Conservation (phyloP, 192 early-diverging fungal species). For the Coemansia sp. region DNA sequence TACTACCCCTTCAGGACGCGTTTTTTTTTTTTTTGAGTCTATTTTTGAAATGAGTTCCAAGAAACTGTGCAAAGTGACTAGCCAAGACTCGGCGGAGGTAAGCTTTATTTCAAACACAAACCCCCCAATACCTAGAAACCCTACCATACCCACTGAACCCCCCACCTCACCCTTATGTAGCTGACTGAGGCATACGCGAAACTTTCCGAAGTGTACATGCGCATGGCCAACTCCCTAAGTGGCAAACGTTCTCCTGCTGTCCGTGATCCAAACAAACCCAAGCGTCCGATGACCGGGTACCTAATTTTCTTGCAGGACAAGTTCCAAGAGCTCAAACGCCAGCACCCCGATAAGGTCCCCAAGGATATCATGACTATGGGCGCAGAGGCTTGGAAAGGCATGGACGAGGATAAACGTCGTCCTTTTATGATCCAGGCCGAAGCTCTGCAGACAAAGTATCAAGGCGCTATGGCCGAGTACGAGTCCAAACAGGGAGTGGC, state of each 20-base stretch:
- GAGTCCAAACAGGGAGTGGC: constrained; percentile 1
- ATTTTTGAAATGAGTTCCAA: background rate
- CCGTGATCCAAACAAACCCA: constrained; percentile 8
- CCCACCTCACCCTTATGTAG: background rate
- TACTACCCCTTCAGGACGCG: background rate
- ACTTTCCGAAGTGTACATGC: constrained; percentile 8
- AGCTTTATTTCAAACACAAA: background rate
- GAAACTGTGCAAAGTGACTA: constrained; percentile 2
- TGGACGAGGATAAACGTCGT: constrained; percentile 4
- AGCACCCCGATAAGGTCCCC: background rate
- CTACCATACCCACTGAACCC: background rate
- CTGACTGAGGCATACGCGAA: constrained; percentile 8
- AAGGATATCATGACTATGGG: background rate
- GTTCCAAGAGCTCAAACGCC: background rate
- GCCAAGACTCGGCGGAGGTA: constrained; percentile 7
- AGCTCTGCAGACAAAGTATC: background rate
- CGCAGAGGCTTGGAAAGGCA: background rate
- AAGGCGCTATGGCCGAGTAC: constrained; percentile 3
- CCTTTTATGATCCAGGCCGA: constrained; percentile 4
- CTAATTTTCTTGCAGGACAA: constrained; percentile 6
- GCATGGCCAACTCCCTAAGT: constrained; percentile 1
- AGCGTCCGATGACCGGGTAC: constrained; percentile 8
- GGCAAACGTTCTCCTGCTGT: background rate
- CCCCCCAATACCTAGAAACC: background rate
- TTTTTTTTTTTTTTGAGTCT: background rate